Conservation (phyloP, 805 yeast genomes). For the Metschnikowia gruessii region DNA sequence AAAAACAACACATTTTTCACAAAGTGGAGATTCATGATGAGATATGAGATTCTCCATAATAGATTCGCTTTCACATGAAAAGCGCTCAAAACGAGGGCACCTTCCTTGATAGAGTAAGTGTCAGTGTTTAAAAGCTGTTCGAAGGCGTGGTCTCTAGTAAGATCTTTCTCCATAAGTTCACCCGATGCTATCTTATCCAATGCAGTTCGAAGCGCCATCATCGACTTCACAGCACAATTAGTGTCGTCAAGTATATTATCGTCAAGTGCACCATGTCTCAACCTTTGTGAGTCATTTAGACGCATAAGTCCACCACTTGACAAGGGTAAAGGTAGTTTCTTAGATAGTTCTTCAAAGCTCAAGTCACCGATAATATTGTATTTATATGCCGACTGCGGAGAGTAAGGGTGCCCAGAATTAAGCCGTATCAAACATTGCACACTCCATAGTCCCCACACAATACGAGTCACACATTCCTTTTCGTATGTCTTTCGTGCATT, state of each 20-base stretch:
- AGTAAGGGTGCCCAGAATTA: conserved; percentile 22
- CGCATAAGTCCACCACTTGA: conserved; percentile 11
- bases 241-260: conserved; percentile 10
- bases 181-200: conserved; percentile 15
- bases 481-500: conserved; percentile 24
- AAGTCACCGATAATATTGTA: conserved; percentile 8
- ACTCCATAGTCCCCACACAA: conserved; percentile 27
- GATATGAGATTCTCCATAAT: conserved; percentile 26
- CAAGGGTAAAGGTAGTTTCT: conserved; percentile 22
- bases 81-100: conserved; percentile 33
- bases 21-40: conserved; percentile 19
- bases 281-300: conserved; percentile 2
- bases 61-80: conserved; percentile 32
- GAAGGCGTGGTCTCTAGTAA: conserved; percentile 8
- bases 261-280: conserved; percentile 2
- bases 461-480: conserved; percentile 21
- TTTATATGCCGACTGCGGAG: conserved; percentile 10
- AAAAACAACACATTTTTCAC: conserved; percentile 37
- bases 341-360: conserved; percentile 12
- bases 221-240: conserved; percentile 15
- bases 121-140: conserved; percentile 5
- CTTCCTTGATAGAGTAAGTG: conserved; percentile 15
- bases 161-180: conserved; percentile 4
- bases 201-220: conserved; percentile 12
- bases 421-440: conserved; percentile 17